Evolutionary conservation across 2,329 filamentous ascomycete species (phyloP).

Genomic region (Thielaviopsis punctulata): DNA sequence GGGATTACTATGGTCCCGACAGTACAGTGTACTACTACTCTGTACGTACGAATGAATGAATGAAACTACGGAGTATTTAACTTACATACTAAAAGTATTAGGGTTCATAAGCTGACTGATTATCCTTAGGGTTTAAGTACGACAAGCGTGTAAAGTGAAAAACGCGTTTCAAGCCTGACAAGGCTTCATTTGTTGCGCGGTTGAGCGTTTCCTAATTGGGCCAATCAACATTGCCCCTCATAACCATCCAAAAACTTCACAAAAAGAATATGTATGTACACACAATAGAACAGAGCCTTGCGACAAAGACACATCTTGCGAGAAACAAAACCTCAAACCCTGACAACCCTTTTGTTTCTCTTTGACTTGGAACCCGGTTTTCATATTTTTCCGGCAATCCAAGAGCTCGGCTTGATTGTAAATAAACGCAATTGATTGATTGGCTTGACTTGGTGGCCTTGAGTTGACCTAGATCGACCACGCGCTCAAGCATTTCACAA

Average conservation of each 20-base stretch:
- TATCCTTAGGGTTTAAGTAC: too few relatives aligned
- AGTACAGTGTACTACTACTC: too few relatives aligned
- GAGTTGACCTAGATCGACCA: too few relatives aligned
- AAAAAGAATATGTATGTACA: too few relatives aligned
- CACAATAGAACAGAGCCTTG: background rate
- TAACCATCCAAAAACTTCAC: background rate
- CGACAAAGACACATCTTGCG: background rate
- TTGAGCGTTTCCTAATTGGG: background rate
- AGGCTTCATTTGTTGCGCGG: background rate
- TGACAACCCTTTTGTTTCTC: background rate
- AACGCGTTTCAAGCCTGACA: background rate
- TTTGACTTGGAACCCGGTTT: background rate
- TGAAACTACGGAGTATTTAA: too few relatives aligned
- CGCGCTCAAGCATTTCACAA: too few relatives aligned
- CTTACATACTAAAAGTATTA: too few relatives aligned
- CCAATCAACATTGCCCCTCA: constrained; percentile 1
- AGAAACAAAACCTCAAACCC: background rate
- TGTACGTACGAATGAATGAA: too few relatives aligned
- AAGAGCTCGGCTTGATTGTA: too few relatives aligned
- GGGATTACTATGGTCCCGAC: too few relatives aligned
- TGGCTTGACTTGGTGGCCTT: too few relatives aligned
- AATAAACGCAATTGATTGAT: background rate
- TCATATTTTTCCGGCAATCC: background rate
- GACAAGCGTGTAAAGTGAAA: constrained; percentile 7
- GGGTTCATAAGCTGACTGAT: too few relatives aligned